Percentiles rank a stretch among this genome's conserved stretches.
These are phyloP conservation scores for Antitrichia curtipendula DNA, from an alignment of 225 moss, liverwort and hornwort species.

Conservation along the genomic window DNA sequence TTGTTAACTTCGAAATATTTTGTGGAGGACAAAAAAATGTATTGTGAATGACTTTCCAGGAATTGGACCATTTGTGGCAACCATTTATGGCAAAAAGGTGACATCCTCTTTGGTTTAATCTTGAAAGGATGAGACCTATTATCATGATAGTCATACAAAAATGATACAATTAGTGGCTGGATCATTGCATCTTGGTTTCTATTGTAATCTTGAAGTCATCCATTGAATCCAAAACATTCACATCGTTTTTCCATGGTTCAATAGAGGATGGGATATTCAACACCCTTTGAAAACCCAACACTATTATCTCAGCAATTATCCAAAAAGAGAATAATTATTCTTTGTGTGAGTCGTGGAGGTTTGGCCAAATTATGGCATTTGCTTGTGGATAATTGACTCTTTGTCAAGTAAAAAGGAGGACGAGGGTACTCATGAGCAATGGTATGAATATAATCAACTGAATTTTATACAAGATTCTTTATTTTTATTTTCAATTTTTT, in stretches of 20 bases:
- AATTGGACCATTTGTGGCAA: background rate
- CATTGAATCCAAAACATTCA: no score
- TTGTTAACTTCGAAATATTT: background rate
- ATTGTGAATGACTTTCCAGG: background rate
- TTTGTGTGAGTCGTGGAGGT: fast-evolving
- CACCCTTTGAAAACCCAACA: no score
- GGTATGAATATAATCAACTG: background rate
- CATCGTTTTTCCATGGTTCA: fast-evolving
- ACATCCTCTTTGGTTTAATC: no score
- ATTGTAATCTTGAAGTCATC: no score
- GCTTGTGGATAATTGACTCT: background rate
- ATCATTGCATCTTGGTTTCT: background rate
- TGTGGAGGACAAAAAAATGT: background rate
- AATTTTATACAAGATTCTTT: background rate
- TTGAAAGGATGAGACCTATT: background rate
- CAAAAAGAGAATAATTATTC: no score
- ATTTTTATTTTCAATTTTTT: background rate
- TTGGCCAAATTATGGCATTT: background rate
- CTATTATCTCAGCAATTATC: no score
- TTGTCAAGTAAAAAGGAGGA: fast-evolving
- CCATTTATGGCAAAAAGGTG: background rate
- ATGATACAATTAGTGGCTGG: fast-evolving
- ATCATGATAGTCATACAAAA: fast-evolving
- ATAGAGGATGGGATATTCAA: background rate
- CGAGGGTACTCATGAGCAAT: background rate